Percentiles rank a stretch among this genome's conserved stretches.
phyloP scores from a whole-genome alignment of 2,329 filamentous ascomycete genomes.

The Rhytidhysteron rufulum region DNA sequence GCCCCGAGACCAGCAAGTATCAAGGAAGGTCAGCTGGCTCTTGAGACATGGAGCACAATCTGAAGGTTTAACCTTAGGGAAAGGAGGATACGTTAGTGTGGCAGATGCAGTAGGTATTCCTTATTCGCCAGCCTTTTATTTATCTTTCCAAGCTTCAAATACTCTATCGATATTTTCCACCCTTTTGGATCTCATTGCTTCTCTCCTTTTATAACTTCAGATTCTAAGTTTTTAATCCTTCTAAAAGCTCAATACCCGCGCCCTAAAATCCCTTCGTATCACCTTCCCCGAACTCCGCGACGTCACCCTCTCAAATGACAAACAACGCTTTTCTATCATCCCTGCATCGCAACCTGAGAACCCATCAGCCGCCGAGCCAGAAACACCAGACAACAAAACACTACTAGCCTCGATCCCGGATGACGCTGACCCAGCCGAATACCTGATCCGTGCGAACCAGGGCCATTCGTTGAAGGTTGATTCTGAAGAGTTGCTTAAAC shows the following conservation, averaged over 20 bases:
- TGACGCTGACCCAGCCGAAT: conserved; percentile 57
- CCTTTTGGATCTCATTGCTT: background rate
- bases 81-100: conserved; percentile 59
- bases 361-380: conserved; percentile 3
- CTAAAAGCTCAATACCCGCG: conserved; percentile 57
- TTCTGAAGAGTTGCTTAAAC: conserved; percentile 65
- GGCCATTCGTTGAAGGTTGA: conserved; percentile 81
- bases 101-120: conserved; percentile 51
- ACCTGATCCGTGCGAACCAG: conserved; percentile 91
- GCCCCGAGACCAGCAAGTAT: conserved; percentile 43
- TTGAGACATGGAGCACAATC: conserved; percentile 60
- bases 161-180: background rate
- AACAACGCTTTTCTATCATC: conserved; percentile 84
- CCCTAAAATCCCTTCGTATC: conserved; percentile 65
- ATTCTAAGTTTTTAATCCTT: conserved; percentile 2
- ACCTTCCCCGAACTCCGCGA: conserved; percentile 69
- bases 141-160: background rate
- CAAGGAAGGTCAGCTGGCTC: conserved; percentile 50
- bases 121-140: conserved; percentile 1
- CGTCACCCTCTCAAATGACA: conserved; percentile 73
- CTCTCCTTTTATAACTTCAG: background rate
- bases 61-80: conserved; percentile 56
- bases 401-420: conserved; percentile 11
- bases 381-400: conserved; percentile 3
- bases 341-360: conserved; percentile 36